Conservation (phyloP, 2,329 filamentous ascomycete genomes). For the Colletotrichum somersetense region DNA sequence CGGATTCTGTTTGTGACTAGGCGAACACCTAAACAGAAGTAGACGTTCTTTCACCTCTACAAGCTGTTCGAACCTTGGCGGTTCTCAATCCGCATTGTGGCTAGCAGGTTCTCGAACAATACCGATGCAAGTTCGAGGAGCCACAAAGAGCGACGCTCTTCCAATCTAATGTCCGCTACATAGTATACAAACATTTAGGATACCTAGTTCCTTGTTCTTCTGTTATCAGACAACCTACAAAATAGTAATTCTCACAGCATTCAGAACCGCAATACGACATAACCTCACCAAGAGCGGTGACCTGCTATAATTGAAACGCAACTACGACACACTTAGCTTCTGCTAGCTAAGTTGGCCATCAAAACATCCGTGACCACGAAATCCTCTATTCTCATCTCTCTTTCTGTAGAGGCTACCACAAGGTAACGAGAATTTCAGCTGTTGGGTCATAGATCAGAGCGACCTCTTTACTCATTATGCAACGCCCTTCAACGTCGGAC, state of each 20-base stretch:
- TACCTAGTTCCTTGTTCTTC: not conserved
- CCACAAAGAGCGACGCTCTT: not conserved
- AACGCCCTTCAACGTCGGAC: not conserved
- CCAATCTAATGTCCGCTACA: no score
- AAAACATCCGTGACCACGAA: no score
- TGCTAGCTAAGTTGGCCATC: not conserved
- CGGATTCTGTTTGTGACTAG: not conserved
- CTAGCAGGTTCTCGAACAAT: not conserved
- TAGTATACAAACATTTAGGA: no score
- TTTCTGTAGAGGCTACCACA: no score
- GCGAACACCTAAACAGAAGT: not conserved
- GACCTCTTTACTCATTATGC: not conserved
- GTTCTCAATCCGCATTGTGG: not conserved
- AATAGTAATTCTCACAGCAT: no score
- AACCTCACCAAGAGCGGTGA: not conserved
- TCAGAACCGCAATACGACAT: not conserved
- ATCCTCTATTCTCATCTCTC: not conserved
- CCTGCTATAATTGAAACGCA: not conserved
- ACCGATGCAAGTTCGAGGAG: not conserved
- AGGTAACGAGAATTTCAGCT: not conserved
- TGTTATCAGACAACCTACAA: not conserved
- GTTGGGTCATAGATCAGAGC: fast-evolving
- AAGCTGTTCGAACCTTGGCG: no score
- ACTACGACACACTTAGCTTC: not conserved
- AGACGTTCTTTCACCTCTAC: not conserved